Evolutionary conservation across 176 grass and related monocot species (phyloP), one percentile per base, ranked within the genome.

Genomic region (Hyparrhenia diplandra): DNA sequence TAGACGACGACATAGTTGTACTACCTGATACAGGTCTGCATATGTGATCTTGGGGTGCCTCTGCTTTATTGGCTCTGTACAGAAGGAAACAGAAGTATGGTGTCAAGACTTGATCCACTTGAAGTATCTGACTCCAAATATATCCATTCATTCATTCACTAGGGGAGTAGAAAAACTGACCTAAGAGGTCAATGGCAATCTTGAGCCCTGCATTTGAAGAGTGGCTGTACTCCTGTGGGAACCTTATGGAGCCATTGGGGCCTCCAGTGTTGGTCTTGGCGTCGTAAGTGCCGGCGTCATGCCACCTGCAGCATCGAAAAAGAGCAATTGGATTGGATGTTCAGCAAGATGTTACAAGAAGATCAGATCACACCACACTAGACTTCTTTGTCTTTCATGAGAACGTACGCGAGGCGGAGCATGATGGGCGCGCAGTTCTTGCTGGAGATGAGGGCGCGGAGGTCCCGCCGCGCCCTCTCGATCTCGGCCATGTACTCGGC

Each of bases 11-110:
- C 47, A 52, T 36, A 17, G 3, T 29, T 30, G 13, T 14, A 21
- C 63, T 42, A 93, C 87, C 91, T 93, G 91, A 68, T 95, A 95
- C 41, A 95, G 84, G 78, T 95, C 92, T 10, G 92, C 92, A 47
- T 90, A 90, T 21, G 92, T 83, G 46, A 95, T 82, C 76, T 92
- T 88, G 12, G 92, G 84, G 76, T 86, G 87, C 72, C 86, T 95
- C 24, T 69, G 73, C 31, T 92, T 95, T 5, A 95, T 64, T 20
- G 92, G 92, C 66, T 90, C 92, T 95, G 87, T 46, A 31, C 5
- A 30, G 63, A 5, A 49, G 47, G 3, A 51, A 71, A 20, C 41
- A 66, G 5, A 52, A 49, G 0, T 36, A 4, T 31, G 12, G 7
- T 49, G 20, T 39, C 11, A 76, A 59, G 30, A 23, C 36, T 29